Evolutionary conservation across 805 yeast genomes (phyloP).

Genomic region (Kockiozyma suomiensis): DNA sequence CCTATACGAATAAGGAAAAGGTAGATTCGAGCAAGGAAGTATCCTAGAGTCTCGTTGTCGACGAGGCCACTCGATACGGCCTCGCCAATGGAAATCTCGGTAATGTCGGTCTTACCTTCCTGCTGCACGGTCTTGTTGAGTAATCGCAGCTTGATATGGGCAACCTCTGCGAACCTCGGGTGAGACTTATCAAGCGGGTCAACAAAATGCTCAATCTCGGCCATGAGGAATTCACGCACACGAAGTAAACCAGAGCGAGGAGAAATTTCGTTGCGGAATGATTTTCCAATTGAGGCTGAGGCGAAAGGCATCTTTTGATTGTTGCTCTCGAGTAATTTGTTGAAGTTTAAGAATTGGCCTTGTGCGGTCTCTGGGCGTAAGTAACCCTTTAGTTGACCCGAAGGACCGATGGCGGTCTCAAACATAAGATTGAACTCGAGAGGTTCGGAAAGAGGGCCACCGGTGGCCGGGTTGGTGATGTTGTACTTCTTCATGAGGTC

Average conservation of each 20-base stretch:
- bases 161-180: slow-evolving; percentile 73
- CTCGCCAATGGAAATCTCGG: slow-evolving; percentile 75
- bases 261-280: slow-evolving; percentile 97
- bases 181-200: slow-evolving; percentile 90
- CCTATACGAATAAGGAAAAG: slow-evolving; percentile 84
- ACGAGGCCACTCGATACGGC: slow-evolving; percentile 88
- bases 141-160: slow-evolving; percentile 71
- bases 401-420: slow-evolving; percentile 98
- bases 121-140: slow-evolving; percentile 87
- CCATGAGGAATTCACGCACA: slow-evolving; percentile 99
- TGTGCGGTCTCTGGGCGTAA: slow-evolving; percentile 99
- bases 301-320: slow-evolving; percentile 98
- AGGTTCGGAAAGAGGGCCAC: slow-evolving; percentile 84
- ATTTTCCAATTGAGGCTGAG: slow-evolving; percentile 98
- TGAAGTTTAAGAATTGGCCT: slow-evolving; percentile 96
- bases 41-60: slow-evolving; percentile 96
- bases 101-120: slow-evolving; percentile 73
- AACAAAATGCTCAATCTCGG: slow-evolving; percentile 97
- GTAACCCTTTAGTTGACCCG: slow-evolving; percentile 93
- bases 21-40: slow-evolving; percentile 92
- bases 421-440: slow-evolving; percentile 97
- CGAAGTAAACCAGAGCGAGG: slow-evolving; percentile 97
- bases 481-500: slow-evolving; percentile 78
- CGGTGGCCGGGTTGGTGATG: slow-evolving; percentile 90
- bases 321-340: slow-evolving; percentile 90